A percentile compares a stretch with the other conserved stretches of the same genome.
Evolutionary conservation across 768 basidiomycete genomes (phyloP).

Genomic region (Leccinum variicolor): DNA sequence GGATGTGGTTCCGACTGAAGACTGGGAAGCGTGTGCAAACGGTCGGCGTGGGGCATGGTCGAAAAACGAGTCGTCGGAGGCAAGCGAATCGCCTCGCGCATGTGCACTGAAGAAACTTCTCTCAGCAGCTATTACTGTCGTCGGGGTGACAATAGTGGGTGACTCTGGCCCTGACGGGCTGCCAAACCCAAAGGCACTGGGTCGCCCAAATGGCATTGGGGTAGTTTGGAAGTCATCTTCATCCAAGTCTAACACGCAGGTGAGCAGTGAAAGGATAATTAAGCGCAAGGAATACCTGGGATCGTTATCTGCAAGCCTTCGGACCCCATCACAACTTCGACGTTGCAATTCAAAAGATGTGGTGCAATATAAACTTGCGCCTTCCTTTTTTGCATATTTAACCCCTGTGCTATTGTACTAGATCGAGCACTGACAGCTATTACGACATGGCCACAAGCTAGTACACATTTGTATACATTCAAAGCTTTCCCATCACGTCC

Average conservation of each 20-base stretch:
- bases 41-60: slow-evolving; percentile 58
- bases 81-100: slow-evolving; percentile 70
- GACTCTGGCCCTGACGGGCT: slow-evolving; percentile 59
- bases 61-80: slow-evolving; percentile 72
- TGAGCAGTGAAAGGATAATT: not conserved
- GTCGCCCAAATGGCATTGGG: slow-evolving; percentile 67
- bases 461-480: not conserved
- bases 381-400: slow-evolving; percentile 14
- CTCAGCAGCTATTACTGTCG: slow-evolving; percentile 40
- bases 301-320: slow-evolving; percentile 47
- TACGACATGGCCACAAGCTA: not conserved
- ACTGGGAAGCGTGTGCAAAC: slow-evolving; percentile 69
- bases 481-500: slow-evolving; percentile 15
- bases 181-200: slow-evolving; percentile 47
- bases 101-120: slow-evolving; percentile 60
- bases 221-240: slow-evolving; percentile 67
- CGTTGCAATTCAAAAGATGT: slow-evolving; percentile 3
- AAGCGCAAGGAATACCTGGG: slow-evolving; percentile 34
- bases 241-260: slow-evolving; percentile 58
- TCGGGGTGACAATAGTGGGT: slow-evolving; percentile 56
- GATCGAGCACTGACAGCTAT: not conserved
- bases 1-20: slow-evolving; percentile 58
- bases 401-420: not conserved
- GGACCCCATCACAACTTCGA: slow-evolving; percentile 29
- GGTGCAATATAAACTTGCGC: slow-evolving; percentile 1